Base-by-base conservation (phyloP, 2,329 filamentous ascomycete genomes). In the Myriosclerotinia scirpicola region DNA sequence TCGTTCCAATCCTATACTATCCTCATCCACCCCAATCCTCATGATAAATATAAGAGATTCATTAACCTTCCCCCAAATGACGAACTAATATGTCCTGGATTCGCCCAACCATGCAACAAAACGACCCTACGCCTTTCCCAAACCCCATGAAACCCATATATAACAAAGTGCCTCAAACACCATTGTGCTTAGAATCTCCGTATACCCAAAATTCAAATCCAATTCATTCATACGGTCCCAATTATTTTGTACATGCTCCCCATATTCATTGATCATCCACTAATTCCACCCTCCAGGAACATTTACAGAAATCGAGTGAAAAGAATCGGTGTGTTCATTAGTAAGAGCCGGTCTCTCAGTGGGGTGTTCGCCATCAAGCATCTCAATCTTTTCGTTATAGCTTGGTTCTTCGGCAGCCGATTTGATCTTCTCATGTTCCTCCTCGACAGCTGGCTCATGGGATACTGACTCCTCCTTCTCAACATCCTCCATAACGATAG, bases 401-500 rank as follows among this genome's bases (percentile, higher is more conserved):
- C 9, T 34, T 2, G 59, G n/a, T 15, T 20, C n/a, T 42, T 40
- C 34, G 9, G 22, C 36, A 5, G 20, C 20, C 2, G 60, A 52
- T 60, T 59, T n/a, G 9, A 50, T 26, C 15, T 60, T 26, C 40
- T 67, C 42, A 22, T 67, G 54, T 44, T 54, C 36, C 30, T 42
- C 54, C 55, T 63, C 50, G 11, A 67, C 34, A 26, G 36, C 40
- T 14, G 53, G 42, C 20, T 67, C 69, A n/a, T 56, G 52, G 46
- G n/a, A 22, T 12, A 17, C 50, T 17, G 38, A 46, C 30, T 64
- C 59, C 53, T 67, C 54, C 12, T 56, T 36, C 30, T 68, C 66
- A 20, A 66, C 42, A 50, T 65, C 53, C 30, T 64, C 48, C 52
- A 62, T 63, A 42, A 61, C 58, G 15, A 67, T 54, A 22, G 56